These are phyloP conservation scores for Zygoascus sp. DNA, from an alignment of 1,139 yeast species.

Conservation along the genomic window DNA sequence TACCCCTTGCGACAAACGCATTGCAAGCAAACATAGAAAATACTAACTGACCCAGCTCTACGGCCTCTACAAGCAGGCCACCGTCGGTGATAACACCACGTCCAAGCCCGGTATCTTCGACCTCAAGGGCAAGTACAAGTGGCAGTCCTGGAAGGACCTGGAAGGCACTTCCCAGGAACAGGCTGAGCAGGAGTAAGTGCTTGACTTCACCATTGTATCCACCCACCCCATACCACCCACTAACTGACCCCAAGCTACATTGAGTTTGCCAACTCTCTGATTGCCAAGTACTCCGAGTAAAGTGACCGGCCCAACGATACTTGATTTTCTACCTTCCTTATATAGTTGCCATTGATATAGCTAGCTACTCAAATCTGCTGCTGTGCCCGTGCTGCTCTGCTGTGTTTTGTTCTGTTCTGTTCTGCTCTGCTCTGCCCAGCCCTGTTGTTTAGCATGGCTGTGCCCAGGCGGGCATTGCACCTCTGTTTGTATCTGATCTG, in stretches of 20 bases:
- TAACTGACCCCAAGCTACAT: slow-evolving; percentile 19
- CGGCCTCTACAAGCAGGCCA: slow-evolving; percentile 94
- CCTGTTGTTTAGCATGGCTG: no score
- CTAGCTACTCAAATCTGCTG: not conserved
- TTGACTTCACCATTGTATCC: no score
- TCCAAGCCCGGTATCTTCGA: slow-evolving; percentile 79
- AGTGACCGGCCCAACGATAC: not conserved
- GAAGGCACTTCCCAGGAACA: slow-evolving; percentile 85
- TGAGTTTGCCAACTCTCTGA: slow-evolving; percentile 20
- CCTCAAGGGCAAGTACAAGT: slow-evolving; percentile 92
- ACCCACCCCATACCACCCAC: no score
- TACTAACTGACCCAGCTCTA: slow-evolving; percentile 41
- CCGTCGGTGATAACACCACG: slow-evolving; percentile 89
- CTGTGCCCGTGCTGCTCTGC: not conserved
- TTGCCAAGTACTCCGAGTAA: slow-evolving; percentile 11
- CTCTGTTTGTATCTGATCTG: not conserved
- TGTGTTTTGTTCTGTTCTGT: no score
- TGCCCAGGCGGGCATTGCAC: no score
- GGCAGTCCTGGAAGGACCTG: slow-evolving; percentile 92
- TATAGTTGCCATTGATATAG: no score
- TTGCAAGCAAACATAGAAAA: no score
- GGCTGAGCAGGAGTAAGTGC: slow-evolving; percentile 82
- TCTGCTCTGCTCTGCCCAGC: no score
- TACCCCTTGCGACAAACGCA: no score
- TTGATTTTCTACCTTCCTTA: not conserved